Evolutionary conservation across 2,329 filamentous ascomycete genomes (phyloP).

Genomic region (Fusarium tanahbumbuense): DNA sequence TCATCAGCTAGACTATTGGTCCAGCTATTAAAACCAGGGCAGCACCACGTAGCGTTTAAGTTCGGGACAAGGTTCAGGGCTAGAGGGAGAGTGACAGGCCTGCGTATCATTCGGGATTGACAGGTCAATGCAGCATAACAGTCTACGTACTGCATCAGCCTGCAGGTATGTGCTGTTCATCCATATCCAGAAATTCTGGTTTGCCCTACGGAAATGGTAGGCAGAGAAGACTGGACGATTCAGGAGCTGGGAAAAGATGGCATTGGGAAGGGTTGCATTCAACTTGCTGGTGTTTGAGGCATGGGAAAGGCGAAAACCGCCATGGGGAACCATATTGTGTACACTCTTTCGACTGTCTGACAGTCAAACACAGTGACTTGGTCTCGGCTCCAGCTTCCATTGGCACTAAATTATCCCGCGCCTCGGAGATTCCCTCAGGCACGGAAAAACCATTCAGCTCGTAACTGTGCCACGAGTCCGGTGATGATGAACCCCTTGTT

Average conservation of each 20-base stretch:
- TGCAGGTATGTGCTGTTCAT: background rate
- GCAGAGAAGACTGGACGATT: background rate
- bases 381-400: no score
- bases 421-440: background rate
- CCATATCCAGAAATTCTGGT: background rate
- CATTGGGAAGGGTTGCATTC: no score
- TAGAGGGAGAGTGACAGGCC: background rate
- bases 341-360: no score
- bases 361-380: no score
- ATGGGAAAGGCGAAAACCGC: background rate
- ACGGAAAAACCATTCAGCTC: background rate
- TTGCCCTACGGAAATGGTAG: background rate
- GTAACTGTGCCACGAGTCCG: background rate
- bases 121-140: background rate
- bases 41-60: conserved; percentile 3
- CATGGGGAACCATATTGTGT: background rate
- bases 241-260: background rate
- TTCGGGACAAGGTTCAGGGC: conserved; percentile 7
- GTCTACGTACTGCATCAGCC: background rate
- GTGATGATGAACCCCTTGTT: conserved; percentile 21
- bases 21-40: background rate
- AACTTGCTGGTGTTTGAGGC: background rate
- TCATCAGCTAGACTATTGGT: background rate
- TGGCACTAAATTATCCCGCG: background rate
- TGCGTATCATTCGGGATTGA: conserved; percentile 3